A percentile compares a stretch with the other conserved stretches of the same genome.
These are phyloP conservation scores for Rhytidhysteron rufulum DNA, from an alignment of 2,329 filamentous ascomycete genomes.

Conservation along the genomic window DNA sequence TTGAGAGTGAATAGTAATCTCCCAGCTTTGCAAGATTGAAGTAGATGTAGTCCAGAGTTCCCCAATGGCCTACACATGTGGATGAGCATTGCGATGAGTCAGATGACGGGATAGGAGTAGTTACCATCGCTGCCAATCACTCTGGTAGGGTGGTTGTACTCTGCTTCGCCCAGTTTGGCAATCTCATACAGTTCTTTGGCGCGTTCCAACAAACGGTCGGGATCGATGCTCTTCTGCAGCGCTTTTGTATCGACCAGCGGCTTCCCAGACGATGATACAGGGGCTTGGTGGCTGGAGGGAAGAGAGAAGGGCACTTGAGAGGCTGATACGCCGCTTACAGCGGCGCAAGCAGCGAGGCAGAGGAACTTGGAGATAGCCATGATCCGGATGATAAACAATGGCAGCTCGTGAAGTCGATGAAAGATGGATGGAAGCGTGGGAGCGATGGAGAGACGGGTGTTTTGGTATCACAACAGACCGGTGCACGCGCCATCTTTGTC, in stretches of 20 bases:
- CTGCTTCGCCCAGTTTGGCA: slow-evolving; percentile 55
- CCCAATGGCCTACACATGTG: slow-evolving; percentile 9
- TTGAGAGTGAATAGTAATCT: slow-evolving; percentile 60
- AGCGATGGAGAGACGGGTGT: too few relatives aligned
- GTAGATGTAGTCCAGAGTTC: slow-evolving; percentile 26
- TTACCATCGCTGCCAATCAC: slow-evolving; percentile 65
- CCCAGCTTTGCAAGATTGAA: slow-evolving; percentile 42
- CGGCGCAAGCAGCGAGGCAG: not conserved
- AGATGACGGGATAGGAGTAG: slow-evolving; percentile 1
- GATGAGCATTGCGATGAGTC: slow-evolving; percentile 7
- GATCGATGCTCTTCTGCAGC: slow-evolving; percentile 56
- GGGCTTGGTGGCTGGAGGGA: not conserved
- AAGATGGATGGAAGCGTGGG: too few relatives aligned
- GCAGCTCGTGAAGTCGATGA: too few relatives aligned
- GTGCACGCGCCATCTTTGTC: too few relatives aligned
- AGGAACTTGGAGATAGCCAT: not conserved
- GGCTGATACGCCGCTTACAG: not conserved
- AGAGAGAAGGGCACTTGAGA: not conserved
- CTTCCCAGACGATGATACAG: not conserved
- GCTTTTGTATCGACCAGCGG: slow-evolving; percentile 32
- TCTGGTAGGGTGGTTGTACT: slow-evolving; percentile 66
- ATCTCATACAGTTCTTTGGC: slow-evolving; percentile 61
- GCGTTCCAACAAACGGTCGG: slow-evolving; percentile 54
- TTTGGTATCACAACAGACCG: too few relatives aligned
- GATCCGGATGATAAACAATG: too few relatives aligned